Percentiles rank a stretch among this genome's conserved stretches.
Conservation (phyloP, 1,139 yeast genomes). For the Yamadazyma trypodendri region DNA sequence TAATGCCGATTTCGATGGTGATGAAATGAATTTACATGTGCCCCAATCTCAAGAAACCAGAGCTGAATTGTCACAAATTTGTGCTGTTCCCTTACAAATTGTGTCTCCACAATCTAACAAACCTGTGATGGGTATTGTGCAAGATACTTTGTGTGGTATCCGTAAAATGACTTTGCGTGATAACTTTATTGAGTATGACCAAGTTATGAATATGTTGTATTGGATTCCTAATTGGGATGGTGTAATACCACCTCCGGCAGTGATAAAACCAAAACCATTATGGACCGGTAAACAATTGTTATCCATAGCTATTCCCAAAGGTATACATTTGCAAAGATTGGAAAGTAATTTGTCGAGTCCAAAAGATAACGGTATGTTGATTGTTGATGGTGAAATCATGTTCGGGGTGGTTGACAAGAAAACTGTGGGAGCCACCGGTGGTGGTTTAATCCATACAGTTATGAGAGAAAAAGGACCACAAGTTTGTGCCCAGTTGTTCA, state of each 20-base stretch:
- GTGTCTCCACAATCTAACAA: slow-evolving; percentile 98
- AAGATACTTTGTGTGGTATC: slow-evolving; percentile 95
- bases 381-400: slow-evolving; percentile 89
- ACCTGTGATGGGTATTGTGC: slow-evolving; percentile 99
- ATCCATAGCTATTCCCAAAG: slow-evolving; percentile 92
- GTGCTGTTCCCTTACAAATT: slow-evolving; percentile 97
- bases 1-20: slow-evolving; percentile 99
- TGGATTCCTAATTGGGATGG: slow-evolving; percentile 99
- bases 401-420: slow-evolving; percentile 98
- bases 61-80: slow-evolving; percentile 90
- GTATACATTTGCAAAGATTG: slow-evolving; percentile 89
- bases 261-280: slow-evolving; percentile 88
- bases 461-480: slow-evolving; percentile 96
- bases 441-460: slow-evolving; percentile 95
- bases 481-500: slow-evolving; percentile 85
- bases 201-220: slow-evolving; percentile 92
- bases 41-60: slow-evolving; percentile 98
- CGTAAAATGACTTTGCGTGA: slow-evolving; percentile 95
- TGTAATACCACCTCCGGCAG: slow-evolving; percentile 94
- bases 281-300: slow-evolving; percentile 98
- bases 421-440: slow-evolving; percentile 97
- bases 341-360: slow-evolving; percentile 86
- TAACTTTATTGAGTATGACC: slow-evolving; percentile 82
- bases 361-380: slow-evolving; percentile 87
- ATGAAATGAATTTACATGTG: slow-evolving; percentile 99